Evolutionary conservation across 768 basidiomycete genomes (phyloP).

Genomic region (Hortiboletus campestris): DNA sequence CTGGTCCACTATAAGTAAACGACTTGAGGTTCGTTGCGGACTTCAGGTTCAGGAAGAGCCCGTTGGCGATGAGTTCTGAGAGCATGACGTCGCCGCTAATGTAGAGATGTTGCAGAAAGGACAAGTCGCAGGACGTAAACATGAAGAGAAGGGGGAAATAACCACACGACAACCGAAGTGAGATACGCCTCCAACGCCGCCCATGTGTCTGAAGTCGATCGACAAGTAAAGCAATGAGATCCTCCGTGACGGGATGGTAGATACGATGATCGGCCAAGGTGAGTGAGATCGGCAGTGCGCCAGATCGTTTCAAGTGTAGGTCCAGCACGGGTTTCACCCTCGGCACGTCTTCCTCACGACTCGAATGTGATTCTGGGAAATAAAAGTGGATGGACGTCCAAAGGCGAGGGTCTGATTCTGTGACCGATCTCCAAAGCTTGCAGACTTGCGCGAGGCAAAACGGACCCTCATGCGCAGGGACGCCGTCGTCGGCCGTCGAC

Average conservation of each 20-base stretch:
- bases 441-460: conserved; percentile 20
- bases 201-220: conserved; percentile 14
- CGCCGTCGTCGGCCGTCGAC: background rate
- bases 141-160: conserved; percentile 18
- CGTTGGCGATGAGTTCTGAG: background rate
- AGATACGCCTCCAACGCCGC: conserved; percentile 17
- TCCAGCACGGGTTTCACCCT: conserved; percentile 4
- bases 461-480: background rate
- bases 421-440: conserved; percentile 17
- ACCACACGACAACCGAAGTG: conserved; percentile 5
- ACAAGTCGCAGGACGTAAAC: conserved; percentile 16
- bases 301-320: conserved; percentile 13
- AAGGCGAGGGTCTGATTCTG: conserved; percentile 12
- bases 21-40: conserved; percentile 16
- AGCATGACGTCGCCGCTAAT: conserved; percentile 6
- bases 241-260: conserved; percentile 1
- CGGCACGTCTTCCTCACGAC: conserved; percentile 1
- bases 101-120: conserved; percentile 12
- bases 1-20: conserved; percentile 13
- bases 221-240: conserved; percentile 10
- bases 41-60: conserved; percentile 1
- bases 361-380: background rate
- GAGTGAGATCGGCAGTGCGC: conserved; percentile 14
- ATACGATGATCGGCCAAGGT: conserved; percentile 20
- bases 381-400: conserved; percentile 23